phyloP scores from a whole-genome alignment of 2,329 filamentous ascomycete genomes.

The Penicillium expansum region DNA sequence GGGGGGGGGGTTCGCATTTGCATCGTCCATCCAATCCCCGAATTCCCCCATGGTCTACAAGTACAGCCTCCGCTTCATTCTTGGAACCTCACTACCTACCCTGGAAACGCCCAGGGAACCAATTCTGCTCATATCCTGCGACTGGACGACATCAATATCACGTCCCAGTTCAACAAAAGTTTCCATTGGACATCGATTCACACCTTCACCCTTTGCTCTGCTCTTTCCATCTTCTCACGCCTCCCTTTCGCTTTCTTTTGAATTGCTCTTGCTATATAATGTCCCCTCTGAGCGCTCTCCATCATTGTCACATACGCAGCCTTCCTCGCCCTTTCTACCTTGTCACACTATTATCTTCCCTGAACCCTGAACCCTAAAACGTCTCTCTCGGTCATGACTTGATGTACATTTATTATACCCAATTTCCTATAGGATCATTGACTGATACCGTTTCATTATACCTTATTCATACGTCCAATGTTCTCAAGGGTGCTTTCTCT shows the following conservation, averaged over 20 bases:
- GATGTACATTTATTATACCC: slow-evolving; percentile 27
- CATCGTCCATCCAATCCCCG: not conserved
- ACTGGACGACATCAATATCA: not conserved
- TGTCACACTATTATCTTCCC: not conserved
- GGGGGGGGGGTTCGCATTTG: not conserved
- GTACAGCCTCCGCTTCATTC: not conserved
- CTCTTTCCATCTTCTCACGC: not conserved
- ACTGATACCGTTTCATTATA: not conserved
- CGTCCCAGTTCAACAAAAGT: not conserved
- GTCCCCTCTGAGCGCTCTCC: not conserved
- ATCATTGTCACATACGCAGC: not conserved
- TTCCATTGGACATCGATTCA: not conserved
- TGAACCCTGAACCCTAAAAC: not conserved
- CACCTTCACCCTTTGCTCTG: not conserved
- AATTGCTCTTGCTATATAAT: not conserved
- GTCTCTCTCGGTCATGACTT: slow-evolving; percentile 18
- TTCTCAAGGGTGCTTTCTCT: not conserved
- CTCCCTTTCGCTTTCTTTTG: not conserved
- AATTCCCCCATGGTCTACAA: not conserved
- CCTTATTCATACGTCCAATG: not conserved
- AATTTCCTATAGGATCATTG: slow-evolving; percentile 7
- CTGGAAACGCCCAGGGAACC: not conserved
- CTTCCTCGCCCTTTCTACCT: not conserved
- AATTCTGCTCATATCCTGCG: not conserved
- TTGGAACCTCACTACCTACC: not conserved